These are phyloP conservation scores for Bruguiera parviflora DNA, from an alignment of 345 rosid species.

Conservation along the genomic window DNA sequence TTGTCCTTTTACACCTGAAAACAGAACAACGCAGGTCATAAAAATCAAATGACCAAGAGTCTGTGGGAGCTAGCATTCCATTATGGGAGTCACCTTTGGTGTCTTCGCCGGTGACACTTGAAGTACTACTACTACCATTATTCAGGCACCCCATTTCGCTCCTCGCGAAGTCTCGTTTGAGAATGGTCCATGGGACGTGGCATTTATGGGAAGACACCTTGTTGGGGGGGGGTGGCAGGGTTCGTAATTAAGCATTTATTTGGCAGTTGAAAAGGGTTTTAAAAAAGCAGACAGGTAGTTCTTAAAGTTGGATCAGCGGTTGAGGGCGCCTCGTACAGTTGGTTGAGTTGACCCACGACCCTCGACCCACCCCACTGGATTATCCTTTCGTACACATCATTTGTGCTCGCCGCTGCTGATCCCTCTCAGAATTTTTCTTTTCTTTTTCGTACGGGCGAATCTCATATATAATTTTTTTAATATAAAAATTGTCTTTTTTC, in stretches of 20 bases:
- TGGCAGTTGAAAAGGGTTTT: conserved; percentile 11
- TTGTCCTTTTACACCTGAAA: conserved; percentile 10
- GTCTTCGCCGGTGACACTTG: not conserved
- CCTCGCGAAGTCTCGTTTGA: not conserved
- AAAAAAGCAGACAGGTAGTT: conserved; percentile 31
- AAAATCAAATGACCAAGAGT: not conserved
- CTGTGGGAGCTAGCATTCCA: not conserved
- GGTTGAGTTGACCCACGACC: conserved; percentile 18
- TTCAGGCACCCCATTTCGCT: conserved; percentile 14
- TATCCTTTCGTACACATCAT: not conserved
- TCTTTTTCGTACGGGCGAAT: too few relatives aligned
- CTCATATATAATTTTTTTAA: too few relatives aligned
- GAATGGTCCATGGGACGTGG: too few relatives aligned
- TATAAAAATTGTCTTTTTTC: too few relatives aligned
- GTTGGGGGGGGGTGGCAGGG: too few relatives aligned
- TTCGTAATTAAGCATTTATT: not conserved
- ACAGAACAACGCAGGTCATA: not conserved
- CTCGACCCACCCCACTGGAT: not conserved
- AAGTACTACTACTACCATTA: not conserved
- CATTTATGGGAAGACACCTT: not conserved
- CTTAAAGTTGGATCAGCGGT: conserved; percentile 18
- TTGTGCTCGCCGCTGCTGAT: too few relatives aligned
- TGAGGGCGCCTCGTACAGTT: conserved; percentile 13
- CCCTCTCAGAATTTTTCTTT: too few relatives aligned
- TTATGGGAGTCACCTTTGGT: not conserved